These are phyloP conservation scores for Hypoxylon rubiginosum DNA, from an alignment of 2,329 filamentous ascomycete species.

Conservation along the genomic window DNA sequence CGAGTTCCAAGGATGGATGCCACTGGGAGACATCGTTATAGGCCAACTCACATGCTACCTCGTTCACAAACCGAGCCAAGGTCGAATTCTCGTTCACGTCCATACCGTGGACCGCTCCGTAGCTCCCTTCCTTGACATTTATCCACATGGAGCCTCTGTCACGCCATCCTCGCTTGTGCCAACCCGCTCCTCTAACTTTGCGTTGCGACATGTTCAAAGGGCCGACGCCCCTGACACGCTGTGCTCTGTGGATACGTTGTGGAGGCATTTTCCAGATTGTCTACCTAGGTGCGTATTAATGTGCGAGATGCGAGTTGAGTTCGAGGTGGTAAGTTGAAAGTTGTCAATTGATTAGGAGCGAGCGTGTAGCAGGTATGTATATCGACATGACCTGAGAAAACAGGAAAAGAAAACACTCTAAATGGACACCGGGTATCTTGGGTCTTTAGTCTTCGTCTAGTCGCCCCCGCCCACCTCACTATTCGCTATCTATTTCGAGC, in stretches of 20 bases:
- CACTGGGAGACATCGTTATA: neutral
- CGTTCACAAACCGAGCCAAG: conserved; percentile 24
- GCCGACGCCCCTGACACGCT: conserved; percentile 18
- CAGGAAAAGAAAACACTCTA: neutral
- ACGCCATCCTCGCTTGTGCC: conserved; percentile 41
- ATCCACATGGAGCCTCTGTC: conserved; percentile 40
- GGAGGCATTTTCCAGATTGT: conserved; percentile 15
- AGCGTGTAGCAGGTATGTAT: no score
- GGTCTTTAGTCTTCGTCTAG: neutral
- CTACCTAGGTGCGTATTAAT: neutral
- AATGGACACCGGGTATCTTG: neutral
- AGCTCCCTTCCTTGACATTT: conserved; percentile 39
- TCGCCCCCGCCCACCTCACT: neutral
- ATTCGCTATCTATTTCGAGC: neutral
- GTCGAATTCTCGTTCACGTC: conserved; percentile 37
- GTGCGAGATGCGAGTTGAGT: neutral
- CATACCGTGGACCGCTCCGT: conserved; percentile 28
- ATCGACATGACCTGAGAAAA: neutral
- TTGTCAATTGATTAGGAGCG: neutral
- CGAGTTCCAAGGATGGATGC: neutral
- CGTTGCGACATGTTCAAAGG: conserved; percentile 18
- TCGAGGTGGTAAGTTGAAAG: neutral
- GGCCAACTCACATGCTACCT: conserved; percentile 19
- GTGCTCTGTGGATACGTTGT: conserved; percentile 25
- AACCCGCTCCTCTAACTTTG: conserved; percentile 32